phyloP scores from a whole-genome alignment of 768 basidiomycete genomes.

The Suillus subluteus region DNA sequence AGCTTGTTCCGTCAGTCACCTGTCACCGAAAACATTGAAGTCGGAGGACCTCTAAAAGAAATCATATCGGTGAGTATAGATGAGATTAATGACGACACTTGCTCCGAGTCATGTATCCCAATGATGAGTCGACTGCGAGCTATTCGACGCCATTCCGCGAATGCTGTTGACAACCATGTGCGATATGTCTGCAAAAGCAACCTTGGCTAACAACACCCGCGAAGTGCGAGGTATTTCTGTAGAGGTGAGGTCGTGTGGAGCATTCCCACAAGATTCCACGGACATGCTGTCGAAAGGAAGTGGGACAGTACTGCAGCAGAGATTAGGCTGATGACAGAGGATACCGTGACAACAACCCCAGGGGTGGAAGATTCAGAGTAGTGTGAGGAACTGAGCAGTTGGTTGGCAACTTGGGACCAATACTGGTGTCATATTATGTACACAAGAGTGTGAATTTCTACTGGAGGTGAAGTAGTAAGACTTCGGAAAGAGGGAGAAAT shows the following conservation, averaged over 20 bases:
- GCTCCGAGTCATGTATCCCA: slow-evolving; percentile 72
- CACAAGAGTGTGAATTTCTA: no score
- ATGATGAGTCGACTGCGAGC: slow-evolving; percentile 51
- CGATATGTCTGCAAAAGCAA: slow-evolving; percentile 44
- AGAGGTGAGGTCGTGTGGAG: slow-evolving; percentile 26
- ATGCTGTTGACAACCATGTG: slow-evolving; percentile 59
- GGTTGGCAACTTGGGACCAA: no score
- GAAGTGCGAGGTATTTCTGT: slow-evolving; percentile 49
- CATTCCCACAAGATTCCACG: neutral
- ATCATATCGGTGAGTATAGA: neutral
- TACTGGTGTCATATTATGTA: no score
- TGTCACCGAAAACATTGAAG: no score
- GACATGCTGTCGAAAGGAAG: slow-evolving; percentile 48
- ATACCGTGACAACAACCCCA: no score
- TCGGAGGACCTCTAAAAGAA: slow-evolving; percentile 50
- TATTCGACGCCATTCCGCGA: slow-evolving; percentile 60
- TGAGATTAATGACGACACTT: slow-evolving; percentile 29
- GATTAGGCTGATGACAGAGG: no score
- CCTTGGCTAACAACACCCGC: slow-evolving; percentile 52
- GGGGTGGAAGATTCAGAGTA: no score
- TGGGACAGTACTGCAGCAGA: no score
- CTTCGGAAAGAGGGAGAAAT: no score
- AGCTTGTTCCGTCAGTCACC: no score
- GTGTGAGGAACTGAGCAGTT: no score
- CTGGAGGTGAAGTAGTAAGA: no score